Conservation (phyloP, 2,329 filamentous ascomycete species). For the Trichoderma hamatum region DNA sequence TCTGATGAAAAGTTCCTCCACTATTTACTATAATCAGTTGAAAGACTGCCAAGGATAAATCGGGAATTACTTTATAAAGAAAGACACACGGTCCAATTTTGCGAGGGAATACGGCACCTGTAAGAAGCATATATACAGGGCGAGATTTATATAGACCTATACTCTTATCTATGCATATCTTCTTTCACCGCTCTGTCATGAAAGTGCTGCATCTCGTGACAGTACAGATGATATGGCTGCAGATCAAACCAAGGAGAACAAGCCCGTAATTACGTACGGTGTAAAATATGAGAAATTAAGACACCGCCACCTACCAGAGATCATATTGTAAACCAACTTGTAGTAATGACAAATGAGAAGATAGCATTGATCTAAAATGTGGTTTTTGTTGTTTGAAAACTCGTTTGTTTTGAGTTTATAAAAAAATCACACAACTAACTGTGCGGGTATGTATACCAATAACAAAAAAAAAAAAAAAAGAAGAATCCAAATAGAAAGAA, state of each 20-base stretch:
- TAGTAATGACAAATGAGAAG: neutral
- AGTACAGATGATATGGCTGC: neutral
- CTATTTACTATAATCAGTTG: neutral
- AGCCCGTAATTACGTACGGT: no score
- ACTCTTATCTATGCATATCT: neutral
- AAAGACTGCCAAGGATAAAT: neutral
- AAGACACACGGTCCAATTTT: neutral
- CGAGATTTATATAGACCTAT: neutral
- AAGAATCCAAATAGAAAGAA: neutral
- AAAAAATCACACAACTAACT: neutral
- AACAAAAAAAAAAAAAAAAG: neutral
- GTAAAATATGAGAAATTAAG: neutral
- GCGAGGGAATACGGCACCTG: neutral
- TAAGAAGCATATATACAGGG: neutral
- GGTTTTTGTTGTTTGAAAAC: neutral
- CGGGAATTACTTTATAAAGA: neutral
- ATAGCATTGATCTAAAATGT: neutral
- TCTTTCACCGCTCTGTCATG: conserved; percentile 2
- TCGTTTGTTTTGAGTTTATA: neutral
- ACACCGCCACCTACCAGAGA: neutral
- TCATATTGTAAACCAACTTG: neutral
- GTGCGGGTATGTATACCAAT: neutral
- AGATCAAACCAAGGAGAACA: neutral
- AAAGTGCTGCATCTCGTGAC: neutral
- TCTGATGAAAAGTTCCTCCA: neutral